Conservation (phyloP, 345 rosid species). For the Cardamine chenopodiifolia region DNA sequence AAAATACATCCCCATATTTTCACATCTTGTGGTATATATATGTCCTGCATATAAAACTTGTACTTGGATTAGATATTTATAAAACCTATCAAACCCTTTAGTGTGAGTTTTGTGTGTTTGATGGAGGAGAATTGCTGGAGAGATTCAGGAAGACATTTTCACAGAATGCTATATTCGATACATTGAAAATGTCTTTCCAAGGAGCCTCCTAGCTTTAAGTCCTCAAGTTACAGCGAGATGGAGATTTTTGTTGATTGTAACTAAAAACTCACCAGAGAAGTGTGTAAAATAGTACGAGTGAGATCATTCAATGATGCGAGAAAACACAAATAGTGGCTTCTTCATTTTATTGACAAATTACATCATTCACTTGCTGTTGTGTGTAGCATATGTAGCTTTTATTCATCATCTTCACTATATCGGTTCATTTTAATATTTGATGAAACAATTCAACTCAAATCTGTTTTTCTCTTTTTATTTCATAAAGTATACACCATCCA, state of each 20-base stretch:
- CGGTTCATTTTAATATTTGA: too few species aligned
- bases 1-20: slow-evolving; percentile 87
- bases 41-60: too few species aligned
- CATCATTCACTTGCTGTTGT: too few species aligned
- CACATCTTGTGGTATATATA: slow-evolving; percentile 57
- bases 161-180: slow-evolving; percentile 88
- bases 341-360: too few species aligned
- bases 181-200: slow-evolving; percentile 83
- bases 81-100: not conserved
- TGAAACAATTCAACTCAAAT: too few species aligned
- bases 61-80: not conserved
- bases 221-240: not conserved
- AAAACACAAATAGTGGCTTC: too few species aligned
- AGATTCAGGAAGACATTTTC: slow-evolving; percentile 79
- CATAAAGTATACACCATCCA: not conserved
- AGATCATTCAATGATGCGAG: slow-evolving; percentile 2
- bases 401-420: too few species aligned
- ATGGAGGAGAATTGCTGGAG: slow-evolving; percentile 94
- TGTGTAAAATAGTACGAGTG: slow-evolving; percentile 26
- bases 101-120: slow-evolving; percentile 40
- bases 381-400: too few species aligned
- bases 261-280: slow-evolving; percentile 18
- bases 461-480: not conserved
- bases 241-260: slow-evolving; percentile 32
- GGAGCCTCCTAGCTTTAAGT: slow-evolving; percentile 55